Evolutionary conservation across 2,329 filamentous ascomycete genomes (phyloP).

Genomic region (Fusarium concolor): DNA sequence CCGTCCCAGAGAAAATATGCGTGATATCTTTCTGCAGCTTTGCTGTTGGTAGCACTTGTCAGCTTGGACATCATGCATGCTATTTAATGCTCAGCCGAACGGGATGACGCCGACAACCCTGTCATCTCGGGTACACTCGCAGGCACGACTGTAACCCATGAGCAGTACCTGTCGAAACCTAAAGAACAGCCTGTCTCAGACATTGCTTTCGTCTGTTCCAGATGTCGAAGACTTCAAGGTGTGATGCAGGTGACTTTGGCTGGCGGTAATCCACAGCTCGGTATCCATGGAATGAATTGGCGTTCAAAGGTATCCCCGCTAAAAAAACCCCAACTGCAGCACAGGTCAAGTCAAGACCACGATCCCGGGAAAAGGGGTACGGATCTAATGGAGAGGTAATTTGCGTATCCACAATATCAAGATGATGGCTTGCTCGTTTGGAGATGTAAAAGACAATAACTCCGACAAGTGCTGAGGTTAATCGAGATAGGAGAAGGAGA

Average conservation of each 20-base stretch:
- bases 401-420: constrained; percentile 45
- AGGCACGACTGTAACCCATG: not conserved
- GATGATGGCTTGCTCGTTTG: constrained; percentile 37
- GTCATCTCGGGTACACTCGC: constrained; percentile 1
- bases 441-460: constrained; percentile 21
- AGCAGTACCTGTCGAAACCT: not conserved
- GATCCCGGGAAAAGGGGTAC: constrained; percentile 41
- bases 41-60: not conserved
- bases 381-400: constrained; percentile 41
- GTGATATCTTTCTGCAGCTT: not conserved
- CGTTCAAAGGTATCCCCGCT: constrained; percentile 26
- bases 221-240: not conserved
- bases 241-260: constrained; percentile 9
- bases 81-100: constrained; percentile 20
- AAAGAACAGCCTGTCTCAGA: not conserved
- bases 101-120: not conserved
- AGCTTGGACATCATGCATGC: constrained; percentile 27
- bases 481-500: constrained; percentile 15
- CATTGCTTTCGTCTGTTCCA: constrained; percentile 6
- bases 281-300: constrained; percentile 17
- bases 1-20: not conserved
- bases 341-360: constrained; percentile 34
- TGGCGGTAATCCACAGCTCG: not conserved
- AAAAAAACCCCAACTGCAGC: constrained; percentile 26
- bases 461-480: constrained; percentile 5